Evolutionary conservation across 1,284 basidiomycete species (phyloP).

Genomic region (Rugosomyces carneus): DNA sequence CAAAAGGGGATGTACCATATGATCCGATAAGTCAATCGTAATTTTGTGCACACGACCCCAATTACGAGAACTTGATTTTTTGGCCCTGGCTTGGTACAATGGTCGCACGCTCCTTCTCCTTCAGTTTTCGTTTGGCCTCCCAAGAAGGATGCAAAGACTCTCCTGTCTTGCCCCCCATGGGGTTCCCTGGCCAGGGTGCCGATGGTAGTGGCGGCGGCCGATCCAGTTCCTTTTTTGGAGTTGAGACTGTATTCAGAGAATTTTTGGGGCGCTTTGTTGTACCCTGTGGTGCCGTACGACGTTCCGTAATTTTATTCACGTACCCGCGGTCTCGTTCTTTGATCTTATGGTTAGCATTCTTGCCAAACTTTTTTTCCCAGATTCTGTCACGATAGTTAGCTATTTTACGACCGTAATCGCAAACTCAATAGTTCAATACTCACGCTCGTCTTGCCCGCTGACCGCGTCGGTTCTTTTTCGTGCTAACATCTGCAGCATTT

Average conservation of each 20-base stretch:
- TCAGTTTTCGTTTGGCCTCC: constrained; percentile 82
- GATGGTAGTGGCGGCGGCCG: neutral
- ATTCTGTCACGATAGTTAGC: constrained; percentile 50
- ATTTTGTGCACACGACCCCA: constrained; percentile 14
- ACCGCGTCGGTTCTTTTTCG: constrained; percentile 85
- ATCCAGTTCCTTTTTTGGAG: constrained; percentile 13
- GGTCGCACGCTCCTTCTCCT: constrained; percentile 51
- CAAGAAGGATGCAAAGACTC: constrained; percentile 82
- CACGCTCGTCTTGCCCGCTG: constrained; percentile 89
- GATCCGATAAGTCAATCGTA: neutral
- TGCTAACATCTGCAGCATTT: constrained; percentile 45
- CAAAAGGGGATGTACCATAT: neutral
- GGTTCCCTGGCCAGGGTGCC: neutral
- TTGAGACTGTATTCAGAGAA: constrained; percentile 22
- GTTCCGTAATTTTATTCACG: constrained; percentile 33
- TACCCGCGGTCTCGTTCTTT: constrained; percentile 21
- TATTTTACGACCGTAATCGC: constrained; percentile 8
- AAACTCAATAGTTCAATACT: constrained; percentile 32
- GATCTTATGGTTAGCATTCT: constrained; percentile 86
- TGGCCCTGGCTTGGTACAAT: constrained; percentile 60
- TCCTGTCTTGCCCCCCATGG: constrained; percentile 19
- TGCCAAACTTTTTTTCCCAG: constrained; percentile 96
- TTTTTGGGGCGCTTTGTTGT: constrained; percentile 18
- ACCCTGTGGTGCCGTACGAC: constrained; percentile 13
- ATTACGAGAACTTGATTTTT: constrained; percentile 56